Percentiles rank a stretch among this genome's conserved stretches.
Conservation (phyloP, 306 rosid genomes). For the Vachellia pachyceras region DNA sequence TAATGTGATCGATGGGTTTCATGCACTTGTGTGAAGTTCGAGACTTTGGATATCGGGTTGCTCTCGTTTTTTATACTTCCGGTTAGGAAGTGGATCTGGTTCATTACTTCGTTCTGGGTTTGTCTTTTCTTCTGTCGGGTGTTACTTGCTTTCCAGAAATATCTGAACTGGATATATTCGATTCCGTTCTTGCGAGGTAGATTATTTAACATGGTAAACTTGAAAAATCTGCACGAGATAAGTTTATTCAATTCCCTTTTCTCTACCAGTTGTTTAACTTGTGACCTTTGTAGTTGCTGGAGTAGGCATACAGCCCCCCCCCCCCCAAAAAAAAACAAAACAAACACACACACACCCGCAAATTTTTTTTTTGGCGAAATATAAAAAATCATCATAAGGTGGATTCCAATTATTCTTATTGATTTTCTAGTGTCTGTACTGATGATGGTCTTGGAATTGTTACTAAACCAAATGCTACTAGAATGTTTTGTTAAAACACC, state of each 20-base stretch:
- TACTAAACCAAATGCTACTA: not conserved
- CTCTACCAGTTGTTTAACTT: not conserved
- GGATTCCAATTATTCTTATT: not conserved
- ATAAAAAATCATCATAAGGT: not conserved
- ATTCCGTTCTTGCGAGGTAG: not conserved
- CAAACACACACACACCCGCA: no score
- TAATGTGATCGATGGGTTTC: conserved; percentile 53
- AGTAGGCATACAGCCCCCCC: not conserved
- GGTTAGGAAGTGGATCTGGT: conserved; percentile 62
- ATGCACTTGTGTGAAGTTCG: conserved; percentile 49
- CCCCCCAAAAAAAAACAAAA: no score
- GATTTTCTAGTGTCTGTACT: not conserved
- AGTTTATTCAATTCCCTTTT: not conserved
- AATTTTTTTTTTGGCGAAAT: not conserved
- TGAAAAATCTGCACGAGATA: not conserved
- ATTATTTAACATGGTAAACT: not conserved
- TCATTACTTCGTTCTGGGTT: conserved; percentile 37
- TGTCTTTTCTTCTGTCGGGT: conserved; percentile 1
- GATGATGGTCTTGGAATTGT: not conserved
- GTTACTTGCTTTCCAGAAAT: not conserved
- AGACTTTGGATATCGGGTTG: conserved; percentile 36
- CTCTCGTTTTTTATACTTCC: conserved; percentile 29
- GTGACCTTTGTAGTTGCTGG: not conserved
- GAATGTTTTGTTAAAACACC: conserved; percentile 13
- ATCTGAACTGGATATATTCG: not conserved